Evolutionary conservation across 768 basidiomycete species (phyloP).

Genomic region (Phylloporus arenicola): DNA sequence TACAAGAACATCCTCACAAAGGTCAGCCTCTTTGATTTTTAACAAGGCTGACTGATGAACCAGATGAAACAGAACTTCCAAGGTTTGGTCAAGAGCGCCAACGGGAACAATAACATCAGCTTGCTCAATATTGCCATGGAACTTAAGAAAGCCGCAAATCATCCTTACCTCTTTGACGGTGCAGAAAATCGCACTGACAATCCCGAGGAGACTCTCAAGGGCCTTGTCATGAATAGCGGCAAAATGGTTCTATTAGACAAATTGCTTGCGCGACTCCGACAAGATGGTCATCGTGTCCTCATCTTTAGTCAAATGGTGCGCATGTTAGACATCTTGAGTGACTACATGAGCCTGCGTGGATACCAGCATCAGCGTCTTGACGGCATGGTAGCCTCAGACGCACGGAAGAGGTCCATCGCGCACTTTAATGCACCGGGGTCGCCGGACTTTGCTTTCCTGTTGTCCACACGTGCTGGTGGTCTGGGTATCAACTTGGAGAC

Average conservation of each 20-base stretch:
- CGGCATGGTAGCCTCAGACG: slow-evolving; percentile 90
- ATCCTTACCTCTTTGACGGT: slow-evolving; percentile 96
- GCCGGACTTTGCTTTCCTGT: slow-evolving; percentile 92
- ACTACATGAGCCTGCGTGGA: slow-evolving; percentile 87
- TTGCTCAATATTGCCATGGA: slow-evolving; percentile 99
- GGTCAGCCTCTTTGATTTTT: slow-evolving; percentile 35
- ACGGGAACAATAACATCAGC: slow-evolving; percentile 87
- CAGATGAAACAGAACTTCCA: slow-evolving; percentile 69
- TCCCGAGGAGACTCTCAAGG: slow-evolving; percentile 81
- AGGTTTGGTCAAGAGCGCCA: slow-evolving; percentile 84
- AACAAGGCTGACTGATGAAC: slow-evolving; percentile 1
- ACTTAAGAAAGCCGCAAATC: slow-evolving; percentile 96
- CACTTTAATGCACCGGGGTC: slow-evolving; percentile 94
- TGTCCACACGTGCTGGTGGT: slow-evolving; percentile 95
- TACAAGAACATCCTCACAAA: slow-evolving; percentile 98
- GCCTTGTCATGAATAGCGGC: slow-evolving; percentile 97
- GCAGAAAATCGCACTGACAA: slow-evolving; percentile 65
- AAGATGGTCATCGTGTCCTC: slow-evolving; percentile 92
- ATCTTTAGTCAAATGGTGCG: slow-evolving; percentile 99
- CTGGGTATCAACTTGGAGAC: slow-evolving; percentile 99
- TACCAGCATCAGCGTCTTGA: slow-evolving; percentile 94
- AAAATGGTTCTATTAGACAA: slow-evolving; percentile 99
- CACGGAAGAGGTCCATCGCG: slow-evolving; percentile 91
- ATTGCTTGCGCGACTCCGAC: slow-evolving; percentile 80
- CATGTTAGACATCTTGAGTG: slow-evolving; percentile 96